Evolutionary conservation across 2,329 filamentous ascomycete species (phyloP), one percentile per base, ranked within the genome.

Genomic region (Aspergillus fijiensis): DNA sequence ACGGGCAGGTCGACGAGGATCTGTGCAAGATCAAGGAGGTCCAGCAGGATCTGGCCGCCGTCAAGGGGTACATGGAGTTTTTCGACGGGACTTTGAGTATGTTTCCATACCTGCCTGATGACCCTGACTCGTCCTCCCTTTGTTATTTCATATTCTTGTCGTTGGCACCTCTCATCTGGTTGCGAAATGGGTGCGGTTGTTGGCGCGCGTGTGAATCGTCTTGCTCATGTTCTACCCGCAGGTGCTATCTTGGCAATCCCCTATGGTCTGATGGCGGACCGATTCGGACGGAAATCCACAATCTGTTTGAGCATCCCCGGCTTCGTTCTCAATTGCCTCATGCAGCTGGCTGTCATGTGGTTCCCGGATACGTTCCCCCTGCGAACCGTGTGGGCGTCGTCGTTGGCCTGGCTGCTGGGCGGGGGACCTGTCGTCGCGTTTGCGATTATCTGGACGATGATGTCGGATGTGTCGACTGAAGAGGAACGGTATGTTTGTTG

Each of bases 61-160:
- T 84, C 12, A 81, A 82, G 63, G 81, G 80, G 2, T 81, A 80
- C 70, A 75, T 78, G 67, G 79, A 80, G 61, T 80, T 80, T 57
- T 82, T 81, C 60, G 79, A 81, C 65, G 78, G 76, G 4, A 60
- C 76, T 31, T 60, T 77, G 42, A 75, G 76, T 76, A 73, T 47
- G 72, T 64, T 52, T 3, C 25, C 29, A 25, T 29, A 9, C 10
- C 3, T 35, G 21, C 33, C 27, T 42, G 14, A 56, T 55, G 6
- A 35, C 14, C 16, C 23, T 19, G 21, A 9, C 12, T 11, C 51
- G 25, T 5, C 6, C n/a, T 29, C 27, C 27, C 27, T 29, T 9
- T 29, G 27, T 29, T 9, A 9, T 29, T 3, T 29, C 27, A 2
- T 9, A 3, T 29, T 29, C 7, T 29, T 29, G 27, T 6, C 27